Percentiles rank a stretch among this genome's conserved stretches.
phyloP scores from a whole-genome alignment of 257 asterid species.

The Salvia rosmarinus region DNA sequence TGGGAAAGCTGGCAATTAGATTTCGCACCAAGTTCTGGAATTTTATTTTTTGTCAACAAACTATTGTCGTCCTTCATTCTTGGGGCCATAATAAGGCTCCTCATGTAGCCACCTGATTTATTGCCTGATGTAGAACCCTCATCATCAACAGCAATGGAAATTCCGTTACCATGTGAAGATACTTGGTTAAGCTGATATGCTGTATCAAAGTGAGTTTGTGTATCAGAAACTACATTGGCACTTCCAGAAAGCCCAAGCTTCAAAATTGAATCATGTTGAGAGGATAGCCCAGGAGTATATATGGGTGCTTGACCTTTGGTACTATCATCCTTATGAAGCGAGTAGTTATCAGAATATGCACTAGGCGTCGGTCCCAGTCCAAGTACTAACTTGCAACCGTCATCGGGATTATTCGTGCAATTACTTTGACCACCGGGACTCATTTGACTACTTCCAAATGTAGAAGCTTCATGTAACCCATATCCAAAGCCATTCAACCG shows the following conservation, averaged over 20 bases:
- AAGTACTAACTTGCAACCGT: constrained; percentile 84
- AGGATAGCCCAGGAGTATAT: constrained; percentile 39
- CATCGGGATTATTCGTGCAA: constrained; percentile 53
- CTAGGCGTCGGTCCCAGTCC: constrained; percentile 90
- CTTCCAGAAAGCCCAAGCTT: constrained; percentile 71
- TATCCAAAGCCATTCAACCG: constrained; percentile 74
- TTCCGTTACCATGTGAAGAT: constrained; percentile 39
- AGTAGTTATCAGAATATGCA: constrained; percentile 52
- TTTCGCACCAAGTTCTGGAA: constrained; percentile 39
- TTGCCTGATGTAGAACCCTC: constrained; percentile 90
- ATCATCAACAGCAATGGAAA: too few species aligned
- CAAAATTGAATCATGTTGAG: constrained; percentile 59
- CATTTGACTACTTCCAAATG: constrained; percentile 43
- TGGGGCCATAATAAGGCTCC: constrained; percentile 69
- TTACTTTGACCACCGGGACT: constrained; percentile 36
- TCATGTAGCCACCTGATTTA: constrained; percentile 86
- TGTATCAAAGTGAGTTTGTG: constrained; percentile 39
- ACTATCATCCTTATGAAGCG: constrained; percentile 44
- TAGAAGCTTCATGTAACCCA: constrained; percentile 47
- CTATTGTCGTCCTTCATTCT: constrained; percentile 43
- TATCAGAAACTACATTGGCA: constrained; percentile 50
- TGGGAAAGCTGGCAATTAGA: constrained; percentile 55
- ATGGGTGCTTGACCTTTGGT: constrained; percentile 41
- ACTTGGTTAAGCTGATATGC: constrained; percentile 43
- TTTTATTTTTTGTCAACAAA: constrained; percentile 24